Conservation (phyloP, 108 stramenopile species). For the Stephanodiscus triporus region DNA sequence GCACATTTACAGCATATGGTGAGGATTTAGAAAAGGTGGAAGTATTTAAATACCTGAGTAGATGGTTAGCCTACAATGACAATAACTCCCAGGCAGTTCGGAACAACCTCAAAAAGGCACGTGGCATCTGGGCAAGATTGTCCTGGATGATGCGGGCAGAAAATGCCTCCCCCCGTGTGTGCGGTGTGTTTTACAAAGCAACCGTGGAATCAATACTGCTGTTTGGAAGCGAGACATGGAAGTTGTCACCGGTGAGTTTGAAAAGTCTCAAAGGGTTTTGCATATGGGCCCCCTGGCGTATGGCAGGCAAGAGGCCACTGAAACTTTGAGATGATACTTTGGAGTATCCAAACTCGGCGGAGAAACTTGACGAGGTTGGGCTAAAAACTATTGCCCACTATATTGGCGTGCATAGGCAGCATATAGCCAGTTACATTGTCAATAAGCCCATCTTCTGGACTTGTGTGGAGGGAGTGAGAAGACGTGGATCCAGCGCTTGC, state of each 20-base stretch:
- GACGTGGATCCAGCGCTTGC: too few relatives aligned
- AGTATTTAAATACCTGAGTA: constrained; percentile 37
- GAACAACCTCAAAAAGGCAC: constrained; percentile 15
- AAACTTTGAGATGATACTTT: constrained; percentile 5
- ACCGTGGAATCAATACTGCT: constrained; percentile 34
- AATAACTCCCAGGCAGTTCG: constrained; percentile 22
- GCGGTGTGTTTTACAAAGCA: constrained; percentile 28
- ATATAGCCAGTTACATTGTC: too few relatives aligned
- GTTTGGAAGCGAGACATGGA: constrained; percentile 37
- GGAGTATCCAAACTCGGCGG: constrained; percentile 11
- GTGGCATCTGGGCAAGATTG: constrained; percentile 15
- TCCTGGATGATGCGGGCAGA: constrained; percentile 5
- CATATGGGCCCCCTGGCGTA: constrained; percentile 12
- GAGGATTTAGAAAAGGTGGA: constrained; percentile 19
- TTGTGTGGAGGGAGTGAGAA: too few relatives aligned
- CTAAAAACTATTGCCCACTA: constrained; percentile 1
- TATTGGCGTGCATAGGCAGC: too few relatives aligned
- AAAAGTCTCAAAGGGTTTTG: constrained; percentile 18
- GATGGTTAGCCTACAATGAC: constrained; percentile 22
- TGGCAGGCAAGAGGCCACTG: constrained; percentile 12
- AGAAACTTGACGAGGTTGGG: constrained; percentile 9
- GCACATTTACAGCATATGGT: background rate
- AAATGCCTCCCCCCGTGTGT: constrained; percentile 13
- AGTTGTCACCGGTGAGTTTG: constrained; percentile 5
- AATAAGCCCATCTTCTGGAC: too few relatives aligned